A percentile compares a stretch with the other conserved stretches of the same genome.
phyloP scores from a whole-genome alignment of 2,329 filamentous ascomycete genomes.

The Fusarium sp. region DNA sequence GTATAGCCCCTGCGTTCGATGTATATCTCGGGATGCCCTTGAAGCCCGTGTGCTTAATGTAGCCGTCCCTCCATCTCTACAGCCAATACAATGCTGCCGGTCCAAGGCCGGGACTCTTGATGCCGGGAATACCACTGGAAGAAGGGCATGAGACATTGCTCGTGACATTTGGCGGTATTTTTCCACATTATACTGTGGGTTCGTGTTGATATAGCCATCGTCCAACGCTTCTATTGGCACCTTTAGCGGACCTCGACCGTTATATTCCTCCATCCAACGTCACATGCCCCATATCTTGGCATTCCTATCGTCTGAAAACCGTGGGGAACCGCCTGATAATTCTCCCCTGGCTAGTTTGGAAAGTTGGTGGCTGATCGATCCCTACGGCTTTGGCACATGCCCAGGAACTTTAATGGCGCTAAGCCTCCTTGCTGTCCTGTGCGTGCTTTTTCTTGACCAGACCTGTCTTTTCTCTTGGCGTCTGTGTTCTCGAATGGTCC shows the following conservation, averaged over 20 bases:
- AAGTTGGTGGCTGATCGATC: conserved; percentile 5
- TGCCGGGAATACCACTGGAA: too few relatives aligned
- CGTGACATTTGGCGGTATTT: too few relatives aligned
- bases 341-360: neutral
- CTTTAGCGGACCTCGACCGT: neutral
- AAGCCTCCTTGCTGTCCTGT: neutral
- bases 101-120: too few relatives aligned
- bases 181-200: too few relatives aligned
- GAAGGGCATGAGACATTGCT: too few relatives aligned
- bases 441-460: neutral
- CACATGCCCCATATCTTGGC: conserved; percentile 23
- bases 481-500: neutral
- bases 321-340: conserved; percentile 22
- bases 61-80: too few relatives aligned
- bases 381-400: conserved; percentile 1
- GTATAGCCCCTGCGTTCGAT: too few relatives aligned
- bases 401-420: neutral
- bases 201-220: too few relatives aligned
- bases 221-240: too few relatives aligned
- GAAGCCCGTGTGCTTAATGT: too few relatives aligned
- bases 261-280: conserved; percentile 2
- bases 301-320: conserved; percentile 15
- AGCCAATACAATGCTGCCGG: too few relatives aligned
- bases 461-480: neutral
- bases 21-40: too few relatives aligned